phyloP scores from a whole-genome alignment of 805 yeast species.

The Cyberlindnera meyerae region DNA sequence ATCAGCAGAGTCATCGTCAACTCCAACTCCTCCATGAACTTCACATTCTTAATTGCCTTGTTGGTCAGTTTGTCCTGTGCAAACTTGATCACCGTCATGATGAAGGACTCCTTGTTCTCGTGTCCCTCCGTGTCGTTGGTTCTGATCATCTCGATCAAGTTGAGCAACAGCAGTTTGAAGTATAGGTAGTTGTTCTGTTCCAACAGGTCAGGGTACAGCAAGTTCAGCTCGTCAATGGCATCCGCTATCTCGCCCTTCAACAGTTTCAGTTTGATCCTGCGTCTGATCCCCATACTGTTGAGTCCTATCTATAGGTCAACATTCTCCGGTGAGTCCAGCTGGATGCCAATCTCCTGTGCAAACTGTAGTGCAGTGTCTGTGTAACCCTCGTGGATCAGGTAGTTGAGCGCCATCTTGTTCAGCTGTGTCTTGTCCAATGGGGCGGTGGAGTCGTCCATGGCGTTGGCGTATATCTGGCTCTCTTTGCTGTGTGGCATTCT shows the following conservation, averaged over 20 bases:
- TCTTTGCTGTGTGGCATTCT: no score
- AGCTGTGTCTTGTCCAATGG: conserved; percentile 7
- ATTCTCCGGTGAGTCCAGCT: conserved; percentile 21
- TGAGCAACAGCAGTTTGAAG: conserved; percentile 66
- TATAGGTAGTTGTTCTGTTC: conserved; percentile 62
- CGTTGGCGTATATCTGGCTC: not conserved
- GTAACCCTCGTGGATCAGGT: conserved; percentile 74
- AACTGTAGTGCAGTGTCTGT: conserved; percentile 54
- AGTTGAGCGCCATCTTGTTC: conserved; percentile 54
- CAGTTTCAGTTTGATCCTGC: conserved; percentile 47
- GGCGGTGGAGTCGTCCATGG: not conserved
- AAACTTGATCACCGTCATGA: conserved; percentile 50
- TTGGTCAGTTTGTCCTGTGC: conserved; percentile 58
- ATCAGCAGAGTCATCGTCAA: conserved; percentile 76
- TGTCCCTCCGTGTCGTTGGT: conserved; percentile 19
- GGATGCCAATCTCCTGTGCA: conserved; percentile 25
- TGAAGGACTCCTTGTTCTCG: conserved; percentile 41
- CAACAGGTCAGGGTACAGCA: conserved; percentile 57
- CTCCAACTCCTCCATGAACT: conserved; percentile 68
- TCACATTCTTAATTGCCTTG: conserved; percentile 53
- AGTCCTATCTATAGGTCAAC: conserved; percentile 33
- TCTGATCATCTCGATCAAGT: conserved; percentile 72
- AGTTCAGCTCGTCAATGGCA: conserved; percentile 54
- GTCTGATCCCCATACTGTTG: conserved; percentile 47
- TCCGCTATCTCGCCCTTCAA: conserved; percentile 55